Conservation (phyloP, 345 rosid genomes). For the Erysimum cheiranthoides region DNA sequence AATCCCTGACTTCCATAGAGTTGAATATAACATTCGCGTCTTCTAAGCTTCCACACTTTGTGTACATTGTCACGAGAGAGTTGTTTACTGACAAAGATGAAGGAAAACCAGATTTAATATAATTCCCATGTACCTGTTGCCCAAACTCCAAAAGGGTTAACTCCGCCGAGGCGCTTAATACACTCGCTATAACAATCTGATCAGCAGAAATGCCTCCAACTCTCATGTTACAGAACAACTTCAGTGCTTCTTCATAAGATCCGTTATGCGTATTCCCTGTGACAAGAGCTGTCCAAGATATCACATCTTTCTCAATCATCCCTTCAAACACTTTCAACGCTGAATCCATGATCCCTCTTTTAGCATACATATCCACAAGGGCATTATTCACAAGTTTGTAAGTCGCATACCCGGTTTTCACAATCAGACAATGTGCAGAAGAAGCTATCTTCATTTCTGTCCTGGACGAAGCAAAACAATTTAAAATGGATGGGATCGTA, state of each 20-base stretch:
- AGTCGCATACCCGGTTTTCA: slow-evolving; percentile 73
- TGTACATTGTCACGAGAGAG: slow-evolving; percentile 83
- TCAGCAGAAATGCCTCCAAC: slow-evolving; percentile 61
- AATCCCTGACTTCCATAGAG: slow-evolving; percentile 62
- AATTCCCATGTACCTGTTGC: slow-evolving; percentile 74
- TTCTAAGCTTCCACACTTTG: slow-evolving; percentile 77
- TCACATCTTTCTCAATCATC: slow-evolving; percentile 72
- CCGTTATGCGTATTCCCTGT: slow-evolving; percentile 75
- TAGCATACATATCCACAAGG: slow-evolving; percentile 88
- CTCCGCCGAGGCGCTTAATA: slow-evolving; percentile 78
- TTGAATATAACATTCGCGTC: slow-evolving; percentile 66
- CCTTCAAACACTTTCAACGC: slow-evolving; percentile 65
- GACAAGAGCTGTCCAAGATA: slow-evolving; percentile 93
- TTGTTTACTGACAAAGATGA: slow-evolving; percentile 74
- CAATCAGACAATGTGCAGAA: slow-evolving; percentile 71
- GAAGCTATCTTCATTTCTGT: slow-evolving; percentile 53
- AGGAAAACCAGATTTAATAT: slow-evolving; percentile 59
- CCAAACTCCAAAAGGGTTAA: slow-evolving; percentile 78
- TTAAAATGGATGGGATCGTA: slow-evolving; percentile 72
- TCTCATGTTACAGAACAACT: slow-evolving; percentile 70
- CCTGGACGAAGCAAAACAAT: slow-evolving; percentile 64
- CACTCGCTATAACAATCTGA: slow-evolving; percentile 64
- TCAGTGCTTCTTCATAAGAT: slow-evolving; percentile 66
- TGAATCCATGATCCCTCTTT: slow-evolving; percentile 59
- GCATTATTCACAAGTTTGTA: slow-evolving; percentile 78